phyloP scores from a whole-genome alignment of 306 rosid genomes.

The Hippophae tibetana region DNA sequence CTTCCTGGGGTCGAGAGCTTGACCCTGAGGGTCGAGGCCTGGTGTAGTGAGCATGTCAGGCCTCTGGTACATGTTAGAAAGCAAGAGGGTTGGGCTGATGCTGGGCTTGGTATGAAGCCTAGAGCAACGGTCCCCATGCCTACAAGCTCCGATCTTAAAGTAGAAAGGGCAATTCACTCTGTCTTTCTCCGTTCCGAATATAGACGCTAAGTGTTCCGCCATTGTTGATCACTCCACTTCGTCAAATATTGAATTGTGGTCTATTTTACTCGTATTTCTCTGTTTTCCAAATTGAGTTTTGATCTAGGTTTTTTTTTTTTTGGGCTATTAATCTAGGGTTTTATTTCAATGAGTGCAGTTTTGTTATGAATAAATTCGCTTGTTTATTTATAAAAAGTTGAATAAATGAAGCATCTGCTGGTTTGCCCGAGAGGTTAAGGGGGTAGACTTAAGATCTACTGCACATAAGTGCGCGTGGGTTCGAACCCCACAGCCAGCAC shows the following conservation, averaged over 20 bases:
- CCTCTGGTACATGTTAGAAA: slow-evolving; percentile 94
- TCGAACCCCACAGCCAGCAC: slow-evolving; percentile 95
- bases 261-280: not conserved
- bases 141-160: slow-evolving; percentile 99
- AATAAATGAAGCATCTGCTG: slow-evolving; percentile 1
- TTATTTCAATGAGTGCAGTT: not conserved
- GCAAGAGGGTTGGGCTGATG: slow-evolving; percentile 86
- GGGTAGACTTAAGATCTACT: slow-evolving; percentile 88
- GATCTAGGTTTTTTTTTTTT: not conserved
- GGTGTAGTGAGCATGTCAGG: slow-evolving; percentile 71
- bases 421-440: slow-evolving; percentile 95
- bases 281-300: slow-evolving; percentile 1
- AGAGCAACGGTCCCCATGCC: slow-evolving; percentile 97
- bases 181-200: slow-evolving; percentile 96
- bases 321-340: slow-evolving; percentile 13
- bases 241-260: not conserved
- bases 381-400: fast-evolving
- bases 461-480: slow-evolving; percentile 87
- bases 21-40: slow-evolving; percentile 49
- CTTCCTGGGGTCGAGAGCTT: slow-evolving; percentile 78
- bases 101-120: slow-evolving; percentile 94
- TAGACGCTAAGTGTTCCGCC: slow-evolving; percentile 99
- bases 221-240: slow-evolving; percentile 13
- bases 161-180: slow-evolving; percentile 95
- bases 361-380: fast-evolving